A percentile compares a stretch with the other conserved stretches of the same genome.
These are phyloP conservation scores for Plasmopara viticola DNA, from an alignment of 352 stramenopile genomes.

Conservation along the genomic window DNA sequence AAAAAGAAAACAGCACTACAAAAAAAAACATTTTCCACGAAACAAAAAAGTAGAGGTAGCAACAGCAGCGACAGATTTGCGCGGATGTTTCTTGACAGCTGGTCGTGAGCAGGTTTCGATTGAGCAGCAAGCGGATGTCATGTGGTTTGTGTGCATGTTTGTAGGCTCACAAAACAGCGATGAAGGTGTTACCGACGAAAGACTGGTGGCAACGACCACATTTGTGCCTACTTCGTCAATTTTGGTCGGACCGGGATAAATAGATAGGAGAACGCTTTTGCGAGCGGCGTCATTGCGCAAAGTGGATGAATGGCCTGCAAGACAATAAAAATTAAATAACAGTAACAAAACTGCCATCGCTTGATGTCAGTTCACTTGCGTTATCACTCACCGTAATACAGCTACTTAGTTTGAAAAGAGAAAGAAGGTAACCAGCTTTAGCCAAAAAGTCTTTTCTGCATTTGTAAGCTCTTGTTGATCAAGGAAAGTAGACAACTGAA, in stretches of 20 bases:
- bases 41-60: constrained; percentile 26
- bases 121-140: constrained; percentile 3
- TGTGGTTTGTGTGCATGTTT: constrained; percentile 5
- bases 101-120: constrained; percentile 9
- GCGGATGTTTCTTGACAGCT: constrained; percentile 15
- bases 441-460: constrained; percentile 44
- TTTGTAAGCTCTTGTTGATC: constrained; percentile 25
- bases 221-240: constrained; percentile 2
- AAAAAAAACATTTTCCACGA: constrained; percentile 22
- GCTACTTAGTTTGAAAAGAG: constrained; percentile 29
- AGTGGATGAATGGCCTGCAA: constrained; percentile 1
- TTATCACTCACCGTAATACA: neutral
- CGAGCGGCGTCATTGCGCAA: constrained; percentile 1
- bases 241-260: constrained; percentile 16
- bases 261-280: constrained; percentile 37
- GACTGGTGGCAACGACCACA: constrained; percentile 6
- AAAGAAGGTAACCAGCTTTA: constrained; percentile 58
- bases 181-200: constrained; percentile 8
- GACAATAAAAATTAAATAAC: constrained; percentile 34
- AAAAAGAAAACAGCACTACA: constrained; percentile 25
- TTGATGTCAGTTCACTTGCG: constrained; percentile 1
- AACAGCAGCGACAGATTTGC: constrained; percentile 19
- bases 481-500: constrained; percentile 30
- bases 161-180: constrained; percentile 15
- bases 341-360: constrained; percentile 22